Base-by-base conservation (phyloP, 768 basidiomycete genomes). In the Termitomyces heimii region DNA sequence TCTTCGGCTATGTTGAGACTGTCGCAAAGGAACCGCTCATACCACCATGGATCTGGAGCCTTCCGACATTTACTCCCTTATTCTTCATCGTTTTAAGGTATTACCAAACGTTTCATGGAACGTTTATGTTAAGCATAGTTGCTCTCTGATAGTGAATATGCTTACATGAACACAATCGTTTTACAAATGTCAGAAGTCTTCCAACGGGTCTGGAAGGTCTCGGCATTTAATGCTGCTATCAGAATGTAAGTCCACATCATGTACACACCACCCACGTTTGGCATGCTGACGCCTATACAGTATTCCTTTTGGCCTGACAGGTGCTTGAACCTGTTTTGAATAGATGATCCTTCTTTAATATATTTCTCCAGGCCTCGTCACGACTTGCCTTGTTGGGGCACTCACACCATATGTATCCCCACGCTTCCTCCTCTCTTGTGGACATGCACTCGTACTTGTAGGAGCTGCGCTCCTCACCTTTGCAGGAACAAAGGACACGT, bases 391-490 rank as follows among this genome's bases (percentile, higher is more conserved):
- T 63, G 73, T 72, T 0, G 79, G 78, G 3, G 43, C 69, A 9
- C 60, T 81, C 31, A 70, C 76, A 14, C 69, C 67, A 26, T 54
- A 56, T 28, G 55, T 70, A 10, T 62, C 70, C 18, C 71, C 70
- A 0, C 78, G 81, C 53, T 77, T 72, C 68, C 66, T 78, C 50
- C 71, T 81, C 53, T 67, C 77, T 24, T 58, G 58, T 20, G 78
- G 76, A 5, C 71, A 78, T 44, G 56, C 63, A 26, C 58, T 77
- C 51, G 62, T 75, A 44, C 58, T 73, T 28, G 57, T 69, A 6
- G 71, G 74, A 28, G 76, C 76, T 6, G 54, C 66, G 34, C 63
- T 81, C 10, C 65, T 82, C 35, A 68, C 75, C 3, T 64, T 75
- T 35, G 75, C 73, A 0, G 71, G 73, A 54, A 61, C 55, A 7